A percentile compares a stretch with the other conserved stretches of the same genome.
Evolutionary conservation across 192 early-diverging fungal genomes (phyloP).

Genomic region (Globomyces pollinis-pini): DNA sequence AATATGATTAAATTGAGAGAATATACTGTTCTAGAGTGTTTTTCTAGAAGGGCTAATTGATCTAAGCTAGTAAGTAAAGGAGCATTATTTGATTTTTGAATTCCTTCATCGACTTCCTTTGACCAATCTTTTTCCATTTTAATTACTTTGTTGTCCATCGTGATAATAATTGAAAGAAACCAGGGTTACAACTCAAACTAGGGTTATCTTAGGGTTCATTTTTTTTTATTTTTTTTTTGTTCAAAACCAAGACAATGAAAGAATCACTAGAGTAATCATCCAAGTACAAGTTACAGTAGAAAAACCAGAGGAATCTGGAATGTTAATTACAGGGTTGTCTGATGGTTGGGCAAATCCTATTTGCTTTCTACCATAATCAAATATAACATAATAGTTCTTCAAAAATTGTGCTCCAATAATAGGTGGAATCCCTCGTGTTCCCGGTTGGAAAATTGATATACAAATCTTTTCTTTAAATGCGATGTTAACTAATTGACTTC

Average conservation of each 20-base stretch:
- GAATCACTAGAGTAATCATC: too few relatives aligned
- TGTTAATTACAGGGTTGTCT: not conserved
- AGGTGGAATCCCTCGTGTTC: not conserved
- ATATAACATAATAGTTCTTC: not conserved
- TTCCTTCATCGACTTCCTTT: conserved; percentile 63
- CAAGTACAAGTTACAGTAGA: not conserved
- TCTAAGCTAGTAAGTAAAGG: too few relatives aligned
- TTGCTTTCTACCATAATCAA: not conserved
- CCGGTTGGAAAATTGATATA: conserved; percentile 6
- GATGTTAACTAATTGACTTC: not conserved
- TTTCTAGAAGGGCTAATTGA: conserved; percentile 79
- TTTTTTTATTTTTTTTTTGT: too few relatives aligned
- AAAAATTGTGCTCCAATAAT: conserved; percentile 7
- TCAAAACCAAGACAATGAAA: too few relatives aligned
- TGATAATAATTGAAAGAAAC: too few relatives aligned
- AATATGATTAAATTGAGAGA: too few relatives aligned
- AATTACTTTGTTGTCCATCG: too few relatives aligned
- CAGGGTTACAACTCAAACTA: too few relatives aligned
- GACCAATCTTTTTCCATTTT: conserved; percentile 95
- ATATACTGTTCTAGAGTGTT: conserved; percentile 84
- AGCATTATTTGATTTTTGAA: too few relatives aligned
- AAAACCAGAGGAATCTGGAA: not conserved
- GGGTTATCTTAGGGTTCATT: too few relatives aligned
- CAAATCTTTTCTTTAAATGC: not conserved
- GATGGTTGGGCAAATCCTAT: not conserved